Evolutionary conservation across 768 basidiomycete genomes (phyloP).

Genomic region (Neoboletus subvelutipes): DNA sequence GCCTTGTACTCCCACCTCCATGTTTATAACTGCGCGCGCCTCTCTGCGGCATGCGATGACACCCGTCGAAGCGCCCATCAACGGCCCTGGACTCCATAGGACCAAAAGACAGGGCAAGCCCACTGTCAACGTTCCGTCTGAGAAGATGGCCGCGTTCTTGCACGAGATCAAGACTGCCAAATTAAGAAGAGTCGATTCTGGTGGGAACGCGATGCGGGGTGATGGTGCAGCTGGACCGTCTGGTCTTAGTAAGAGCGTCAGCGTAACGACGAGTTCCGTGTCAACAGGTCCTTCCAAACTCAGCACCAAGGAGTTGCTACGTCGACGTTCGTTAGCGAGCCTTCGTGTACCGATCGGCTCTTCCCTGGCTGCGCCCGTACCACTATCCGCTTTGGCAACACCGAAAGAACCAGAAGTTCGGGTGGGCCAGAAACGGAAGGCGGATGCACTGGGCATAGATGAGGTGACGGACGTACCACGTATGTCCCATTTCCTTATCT

Average conservation of each 20-base stretch:
- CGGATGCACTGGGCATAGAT: slow-evolving; percentile 21
- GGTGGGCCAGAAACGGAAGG: slow-evolving; percentile 34
- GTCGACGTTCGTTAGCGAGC: slow-evolving; percentile 27
- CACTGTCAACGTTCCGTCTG: slow-evolving; percentile 69
- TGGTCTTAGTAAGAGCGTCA: slow-evolving; percentile 32
- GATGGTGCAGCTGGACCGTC: slow-evolving; percentile 28
- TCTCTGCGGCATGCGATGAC: slow-evolving; percentile 51
- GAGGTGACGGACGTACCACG: slow-evolving; percentile 34
- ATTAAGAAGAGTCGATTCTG: slow-evolving; percentile 54
- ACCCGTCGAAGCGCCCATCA: slow-evolving; percentile 70
- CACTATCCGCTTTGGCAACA: slow-evolving; percentile 3
- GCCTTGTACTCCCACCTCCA: slow-evolving; percentile 31
- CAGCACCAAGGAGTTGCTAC: slow-evolving; percentile 19
- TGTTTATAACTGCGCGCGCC: slow-evolving; percentile 65
- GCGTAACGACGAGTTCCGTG: slow-evolving; percentile 3
- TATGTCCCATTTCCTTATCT: slow-evolving; percentile 25
- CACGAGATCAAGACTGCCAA: slow-evolving; percentile 77
- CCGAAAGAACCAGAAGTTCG: slow-evolving; percentile 10
- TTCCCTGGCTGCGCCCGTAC: slow-evolving; percentile 21
- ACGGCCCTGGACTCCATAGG: slow-evolving; percentile 38
- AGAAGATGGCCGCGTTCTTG: slow-evolving; percentile 82
- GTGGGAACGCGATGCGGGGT: slow-evolving; percentile 15
- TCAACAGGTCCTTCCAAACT: slow-evolving; percentile 10
- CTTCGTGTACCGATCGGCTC: slow-evolving; percentile 28
- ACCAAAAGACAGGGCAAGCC: slow-evolving; percentile 55